Conservation (phyloP, 2,329 filamentous ascomycete genomes). For the Pestalotiopsis sp. region DNA sequence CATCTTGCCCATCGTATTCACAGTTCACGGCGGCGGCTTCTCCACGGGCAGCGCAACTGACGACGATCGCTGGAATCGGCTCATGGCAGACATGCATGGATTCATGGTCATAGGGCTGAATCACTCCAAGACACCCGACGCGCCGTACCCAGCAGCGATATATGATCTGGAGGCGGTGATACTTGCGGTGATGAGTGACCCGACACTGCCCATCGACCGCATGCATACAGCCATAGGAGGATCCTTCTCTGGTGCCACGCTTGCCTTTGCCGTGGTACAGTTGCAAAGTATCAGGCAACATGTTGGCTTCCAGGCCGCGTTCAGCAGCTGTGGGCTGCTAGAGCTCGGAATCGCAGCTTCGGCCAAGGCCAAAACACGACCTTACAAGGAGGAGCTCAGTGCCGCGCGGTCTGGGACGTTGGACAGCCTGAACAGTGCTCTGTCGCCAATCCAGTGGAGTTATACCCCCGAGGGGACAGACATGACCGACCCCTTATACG, state of each 20-base stretch:
- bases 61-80: conserved; percentile 11
- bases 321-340: conserved; percentile 10
- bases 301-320: background rate
- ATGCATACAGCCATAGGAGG: conserved; percentile 8
- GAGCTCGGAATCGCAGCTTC: conserved; percentile 5
- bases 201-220: conserved; percentile 9
- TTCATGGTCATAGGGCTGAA: conserved; percentile 9
- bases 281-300: conserved; percentile 1
- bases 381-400: conserved; percentile 4
- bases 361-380: conserved; percentile 6
- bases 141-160: conserved; percentile 8
- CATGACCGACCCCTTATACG: conserved; percentile 8
- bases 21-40: conserved; percentile 9
- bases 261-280: conserved; percentile 9
- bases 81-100: conserved; percentile 6
- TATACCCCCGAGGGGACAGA: conserved; percentile 8
- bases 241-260: conserved; percentile 7
- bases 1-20: conserved; percentile 6
- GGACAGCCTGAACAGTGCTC: background rate
- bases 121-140: conserved; percentile 3
- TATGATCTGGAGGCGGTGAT: conserved; percentile 10
- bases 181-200: conserved; percentile 3
- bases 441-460: conserved; percentile 7
- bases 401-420: background rate
- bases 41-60: conserved; percentile 8